Percentiles rank a stretch among this genome's conserved stretches.
Conservation (phyloP, 768 basidiomycete species). For the Psilocybe subaeruginosa region DNA sequence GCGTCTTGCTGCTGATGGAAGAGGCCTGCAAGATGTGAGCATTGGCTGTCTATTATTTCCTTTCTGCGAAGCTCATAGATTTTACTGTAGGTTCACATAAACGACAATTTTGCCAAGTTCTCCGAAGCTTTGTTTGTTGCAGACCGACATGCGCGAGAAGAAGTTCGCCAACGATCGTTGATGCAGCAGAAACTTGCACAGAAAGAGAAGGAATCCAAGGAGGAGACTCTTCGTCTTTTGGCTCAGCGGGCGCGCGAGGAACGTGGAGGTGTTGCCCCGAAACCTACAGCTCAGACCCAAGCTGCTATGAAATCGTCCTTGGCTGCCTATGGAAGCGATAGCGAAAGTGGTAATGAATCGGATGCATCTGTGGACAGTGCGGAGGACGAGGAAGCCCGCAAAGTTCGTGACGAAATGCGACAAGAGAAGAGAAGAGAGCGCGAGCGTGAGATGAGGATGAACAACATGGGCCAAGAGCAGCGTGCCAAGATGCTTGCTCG, state of each 20-base stretch:
- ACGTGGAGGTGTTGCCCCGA: slow-evolving; percentile 76
- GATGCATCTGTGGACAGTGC: slow-evolving; percentile 57
- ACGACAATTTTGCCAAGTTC: slow-evolving; percentile 99
- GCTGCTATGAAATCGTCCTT: slow-evolving; percentile 76
- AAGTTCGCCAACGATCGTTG: slow-evolving; percentile 92
- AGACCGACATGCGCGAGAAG: slow-evolving; percentile 96
- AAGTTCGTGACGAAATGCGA: slow-evolving; percentile 89
- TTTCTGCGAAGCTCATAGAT: background rate
- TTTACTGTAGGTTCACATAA: slow-evolving; percentile 84
- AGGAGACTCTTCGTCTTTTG: slow-evolving; percentile 91
- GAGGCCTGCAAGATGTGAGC: slow-evolving; percentile 95
- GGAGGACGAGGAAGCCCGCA: slow-evolving; percentile 84
- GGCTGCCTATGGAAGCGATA: slow-evolving; percentile 87
- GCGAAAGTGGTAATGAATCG: slow-evolving; percentile 54
- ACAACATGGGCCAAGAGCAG: slow-evolving; percentile 97
- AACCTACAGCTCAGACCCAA: slow-evolving; percentile 67
- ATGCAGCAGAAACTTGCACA: slow-evolving; percentile 99
- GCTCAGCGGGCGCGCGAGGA: slow-evolving; percentile 97
- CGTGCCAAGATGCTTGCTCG: slow-evolving; percentile 94
- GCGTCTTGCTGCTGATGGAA: slow-evolving; percentile 96
- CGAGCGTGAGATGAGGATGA: slow-evolving; percentile 98
- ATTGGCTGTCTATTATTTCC: background rate
- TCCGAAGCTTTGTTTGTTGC: slow-evolving; percentile 95
- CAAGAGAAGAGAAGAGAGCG: slow-evolving; percentile 91
- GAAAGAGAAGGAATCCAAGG: slow-evolving; percentile 96